Base-by-base conservation (phyloP, 2,329 filamentous ascomycete genomes). In the Amesomyces nigricolor region DNA sequence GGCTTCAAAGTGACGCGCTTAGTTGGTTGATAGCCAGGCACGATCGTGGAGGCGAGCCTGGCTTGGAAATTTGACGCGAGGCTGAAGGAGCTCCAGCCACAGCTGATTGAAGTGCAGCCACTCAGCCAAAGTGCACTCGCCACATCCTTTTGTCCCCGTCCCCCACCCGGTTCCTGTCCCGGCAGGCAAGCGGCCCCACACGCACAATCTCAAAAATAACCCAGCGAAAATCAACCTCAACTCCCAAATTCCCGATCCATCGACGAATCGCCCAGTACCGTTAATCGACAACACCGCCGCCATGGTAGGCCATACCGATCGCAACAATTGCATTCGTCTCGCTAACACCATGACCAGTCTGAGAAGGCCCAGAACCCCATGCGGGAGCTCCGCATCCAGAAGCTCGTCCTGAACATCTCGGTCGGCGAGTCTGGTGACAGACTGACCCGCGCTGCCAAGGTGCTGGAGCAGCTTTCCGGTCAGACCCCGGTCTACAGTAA, bases 361-460 rank as follows among this genome's bases (percentile, higher is more conserved):
- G 89, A 92, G 76, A 96, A 97, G 85, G 76, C 82, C 76, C 81
- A 83, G 77, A 99, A 99, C 86, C 92, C 94, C 82, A 99, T 99
- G 94, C 89, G 91, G 83, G 92, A 99, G 83, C 89, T 97, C 76
- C 90, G 91, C 83, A 94, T 96, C 81, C 90, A 95, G 82, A 96
- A 96, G 85, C 89, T 96, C 77, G 91, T 96, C 78, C 89, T 96
- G 76, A 96, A 96, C 87, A 96, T 96, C 80, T 96, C 89, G 70
- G 94, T 99, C 72, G 94, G 94, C 81, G 94, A 99, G 85, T 97
- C 92, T 87, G 94, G 94, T 89, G 94, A 99, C 82, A 95, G 94
- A 87, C 88, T 99, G 75, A 99, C 94, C 71, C 89, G 94, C 88
- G 94, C 94, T 75, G 94, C 94, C 74, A 99, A 99, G 87, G 94